Conservation (phyloP, 768 basidiomycete species). For the Ramaria sp. region DNA sequence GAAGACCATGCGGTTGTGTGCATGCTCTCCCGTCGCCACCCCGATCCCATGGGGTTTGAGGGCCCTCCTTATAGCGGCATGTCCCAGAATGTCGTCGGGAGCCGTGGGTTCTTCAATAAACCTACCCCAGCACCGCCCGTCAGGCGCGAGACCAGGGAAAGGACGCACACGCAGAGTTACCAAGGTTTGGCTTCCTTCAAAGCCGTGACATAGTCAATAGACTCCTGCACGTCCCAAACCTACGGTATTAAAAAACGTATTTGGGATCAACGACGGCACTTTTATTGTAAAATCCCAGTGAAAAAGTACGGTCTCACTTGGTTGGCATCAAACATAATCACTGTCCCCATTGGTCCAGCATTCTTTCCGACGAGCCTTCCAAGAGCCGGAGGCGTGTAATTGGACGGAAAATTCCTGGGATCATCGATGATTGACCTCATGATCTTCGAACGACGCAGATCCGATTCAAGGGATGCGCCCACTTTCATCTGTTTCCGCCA, state of each 20-base stretch:
- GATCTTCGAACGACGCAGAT: constrained; percentile 76
- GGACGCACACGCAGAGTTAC: constrained; percentile 26
- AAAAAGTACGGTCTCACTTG: too few species aligned
- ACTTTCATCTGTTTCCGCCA: constrained; percentile 63
- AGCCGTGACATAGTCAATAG: constrained; percentile 81
- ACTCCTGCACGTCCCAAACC: constrained; percentile 88
- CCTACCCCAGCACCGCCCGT: constrained; percentile 29
- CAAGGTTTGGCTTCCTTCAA: constrained; percentile 79
- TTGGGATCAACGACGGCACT: background rate
- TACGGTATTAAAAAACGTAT: background rate
- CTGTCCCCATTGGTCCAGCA: constrained; percentile 86
- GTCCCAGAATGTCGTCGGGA: constrained; percentile 82
- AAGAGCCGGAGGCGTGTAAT: constrained; percentile 45
- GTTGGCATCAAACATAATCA: constrained; percentile 96
- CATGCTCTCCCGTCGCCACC: constrained; percentile 91
- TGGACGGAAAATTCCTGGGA: constrained; percentile 66
- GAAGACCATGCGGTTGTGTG: constrained; percentile 91
- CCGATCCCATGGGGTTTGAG: constrained; percentile 74
- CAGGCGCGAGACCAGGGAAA: background rate
- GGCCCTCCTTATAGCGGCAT: constrained; percentile 67
- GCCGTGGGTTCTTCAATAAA: constrained; percentile 94
- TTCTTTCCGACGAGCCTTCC: constrained; percentile 75
- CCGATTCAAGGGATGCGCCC: constrained; percentile 70
- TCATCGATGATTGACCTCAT: constrained; percentile 95
- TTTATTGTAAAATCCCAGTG: constrained; percentile 13